Evolutionary conservation across 73 alveolate genomes (phyloP).

Genomic region (Blepharisma japonicum): DNA sequence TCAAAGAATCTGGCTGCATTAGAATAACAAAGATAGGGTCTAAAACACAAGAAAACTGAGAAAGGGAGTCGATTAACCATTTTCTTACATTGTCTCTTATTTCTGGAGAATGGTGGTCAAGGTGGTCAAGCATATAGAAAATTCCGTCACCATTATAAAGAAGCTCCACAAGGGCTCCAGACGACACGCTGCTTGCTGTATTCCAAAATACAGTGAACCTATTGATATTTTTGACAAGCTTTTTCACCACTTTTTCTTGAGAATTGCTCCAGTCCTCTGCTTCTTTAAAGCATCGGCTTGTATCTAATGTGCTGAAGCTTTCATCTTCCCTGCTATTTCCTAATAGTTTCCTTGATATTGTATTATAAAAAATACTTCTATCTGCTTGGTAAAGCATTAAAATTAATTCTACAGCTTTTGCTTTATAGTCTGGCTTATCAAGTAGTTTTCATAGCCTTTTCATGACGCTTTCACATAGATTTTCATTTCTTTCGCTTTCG

Average conservation of each 20-base stretch:
- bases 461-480: not conserved
- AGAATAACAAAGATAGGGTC: not conserved
- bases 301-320: not conserved
- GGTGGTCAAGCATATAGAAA: not conserved
- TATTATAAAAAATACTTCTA: not conserved
- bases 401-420: slow-evolving; percentile 15
- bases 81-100: not conserved
- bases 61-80: not conserved
- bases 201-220: slow-evolving; percentile 19
- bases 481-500: not conserved
- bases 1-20: not conserved
- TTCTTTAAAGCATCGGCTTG: not conserved
- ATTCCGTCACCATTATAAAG: slow-evolving; percentile 12
- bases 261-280: not conserved
- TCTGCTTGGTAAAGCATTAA: not conserved
- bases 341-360: not conserved
- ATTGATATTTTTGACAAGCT: not conserved
- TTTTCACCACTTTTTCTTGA: slow-evolving; percentile 7
- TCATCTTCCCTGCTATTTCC: not conserved
- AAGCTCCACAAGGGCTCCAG: not conserved
- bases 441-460: not conserved
- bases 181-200: not conserved
- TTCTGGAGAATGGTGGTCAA: slow-evolving; percentile 18
- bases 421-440: not conserved
- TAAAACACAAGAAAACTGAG: not conserved